Evolutionary conservation across 257 asterid genomes (phyloP).

Genomic region (Capsicum pubescens): DNA sequence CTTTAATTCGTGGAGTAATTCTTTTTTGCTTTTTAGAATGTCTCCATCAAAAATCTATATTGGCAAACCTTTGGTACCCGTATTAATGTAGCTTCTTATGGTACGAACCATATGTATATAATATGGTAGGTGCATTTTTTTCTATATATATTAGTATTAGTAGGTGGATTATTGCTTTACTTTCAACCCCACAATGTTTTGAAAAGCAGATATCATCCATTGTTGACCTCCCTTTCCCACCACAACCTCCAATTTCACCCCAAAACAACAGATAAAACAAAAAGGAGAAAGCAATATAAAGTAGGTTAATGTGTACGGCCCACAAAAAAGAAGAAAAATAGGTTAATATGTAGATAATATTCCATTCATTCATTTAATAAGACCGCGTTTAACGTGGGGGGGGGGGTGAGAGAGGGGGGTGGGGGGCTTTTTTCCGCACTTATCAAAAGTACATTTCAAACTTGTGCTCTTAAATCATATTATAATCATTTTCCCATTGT

Average conservation of each 20-base stretch:
- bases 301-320: too few species aligned
- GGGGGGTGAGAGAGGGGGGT: too few species aligned
- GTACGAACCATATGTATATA: too few species aligned
- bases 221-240: background rate
- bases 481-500: background rate
- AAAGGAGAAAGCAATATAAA: background rate
- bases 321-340: background rate
- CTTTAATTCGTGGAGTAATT: background rate
- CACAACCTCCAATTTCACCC: background rate
- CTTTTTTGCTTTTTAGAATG: background rate
- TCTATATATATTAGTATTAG: background rate
- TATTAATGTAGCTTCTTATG: background rate
- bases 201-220: background rate
- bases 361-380: background rate
- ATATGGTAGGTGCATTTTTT: background rate
- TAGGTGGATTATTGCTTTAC: background rate
- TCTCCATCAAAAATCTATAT: background rate
- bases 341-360: background rate
- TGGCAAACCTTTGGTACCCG: conserved; percentile 6
- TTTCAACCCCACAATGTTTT: conserved; percentile 8
- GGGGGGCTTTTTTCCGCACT: background rate
- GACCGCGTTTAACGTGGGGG: background rate
- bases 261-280: background rate
- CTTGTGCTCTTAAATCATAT: background rate
- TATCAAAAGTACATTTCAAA: background rate